Evolutionary conservation across 2,329 filamentous ascomycete species (phyloP), one percentile per base, ranked within the genome.

Genomic region (Aureobasidium sp.): DNA sequence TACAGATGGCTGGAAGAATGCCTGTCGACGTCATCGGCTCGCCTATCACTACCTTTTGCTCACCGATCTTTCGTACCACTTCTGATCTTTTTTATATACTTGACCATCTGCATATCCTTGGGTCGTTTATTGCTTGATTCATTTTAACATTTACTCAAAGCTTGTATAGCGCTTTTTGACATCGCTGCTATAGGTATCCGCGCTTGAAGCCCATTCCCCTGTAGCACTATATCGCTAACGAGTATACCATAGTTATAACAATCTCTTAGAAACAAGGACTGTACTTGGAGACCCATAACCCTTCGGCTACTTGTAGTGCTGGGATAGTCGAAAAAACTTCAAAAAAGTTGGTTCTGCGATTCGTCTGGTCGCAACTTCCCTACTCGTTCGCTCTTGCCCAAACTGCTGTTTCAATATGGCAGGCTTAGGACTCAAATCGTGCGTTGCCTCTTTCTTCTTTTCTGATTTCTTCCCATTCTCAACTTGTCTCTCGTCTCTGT

Each of bases 41-140:
- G 55, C 41, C 42, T 37, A 58, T 47, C 55, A 58, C 42, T 14
- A 58, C 22, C 55, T 45, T 45, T 37, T 58, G 17, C 34, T 58
- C 55, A 58, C 55, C 55, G 55, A 58, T 58, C 41, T 58, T 58
- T 44, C 37, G 55, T 58, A 58, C 55, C 9, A 58, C 55, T 47
- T 58, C 20, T 58, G 8, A 56, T 22, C 17, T 51, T 42, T 29
- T 37, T 27, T 34, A 58, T 58, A 47, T 47, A 56, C 31, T 47
- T 47, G 15, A 4, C 14, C 37, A 22, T 47, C 22, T 31, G 37
- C 25, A 31, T 31, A 7, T 9, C 22, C n/a, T 14, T 44, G 9
- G 17, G 11, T 12, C 12, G 9, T 49, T 17, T 49, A 9, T 49
- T 31, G 27, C 47, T 49, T 31, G 9, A 12, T 34, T 22, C 5